These are phyloP conservation scores for Sarocladiaceae sp. DNA, from an alignment of 2,329 filamentous ascomycete species.

Conservation along the genomic window DNA sequence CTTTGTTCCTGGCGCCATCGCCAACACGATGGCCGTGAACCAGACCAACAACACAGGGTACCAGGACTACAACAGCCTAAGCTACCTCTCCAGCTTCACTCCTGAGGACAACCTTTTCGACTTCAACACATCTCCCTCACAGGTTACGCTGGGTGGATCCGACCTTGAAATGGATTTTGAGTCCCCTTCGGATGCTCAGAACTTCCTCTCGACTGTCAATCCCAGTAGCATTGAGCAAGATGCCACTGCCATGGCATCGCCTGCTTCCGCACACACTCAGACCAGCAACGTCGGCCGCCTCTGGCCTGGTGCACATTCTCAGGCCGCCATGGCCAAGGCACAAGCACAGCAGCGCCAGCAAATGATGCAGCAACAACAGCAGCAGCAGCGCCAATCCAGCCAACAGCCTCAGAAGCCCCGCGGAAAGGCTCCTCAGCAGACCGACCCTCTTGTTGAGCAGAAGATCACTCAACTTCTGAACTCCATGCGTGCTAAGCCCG, in stretches of 20 bases:
- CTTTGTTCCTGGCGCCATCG: constrained; percentile 76
- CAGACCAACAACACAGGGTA: constrained; percentile 51
- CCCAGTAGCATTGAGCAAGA: constrained; percentile 65
- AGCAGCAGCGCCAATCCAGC: constrained; percentile 43
- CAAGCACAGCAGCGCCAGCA: constrained; percentile 63
- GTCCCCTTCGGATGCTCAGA: constrained; percentile 44
- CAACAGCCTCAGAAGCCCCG: constrained; percentile 36
- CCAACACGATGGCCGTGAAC: constrained; percentile 73
- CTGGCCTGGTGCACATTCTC: constrained; percentile 91
- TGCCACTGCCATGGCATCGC: constrained; percentile 40
- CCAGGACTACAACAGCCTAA: constrained; percentile 40
- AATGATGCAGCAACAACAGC: constrained; percentile 44
- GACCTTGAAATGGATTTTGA: constrained; percentile 60
- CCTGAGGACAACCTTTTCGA: constrained; percentile 63
- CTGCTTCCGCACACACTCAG: constrained; percentile 32
- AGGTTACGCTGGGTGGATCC: constrained; percentile 48
- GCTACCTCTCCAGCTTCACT: constrained; percentile 50
- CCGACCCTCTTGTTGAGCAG: constrained; percentile 75
- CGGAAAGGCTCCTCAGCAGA: constrained; percentile 43
- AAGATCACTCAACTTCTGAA: constrained; percentile 90
- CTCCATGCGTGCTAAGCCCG: constrained; percentile 76
- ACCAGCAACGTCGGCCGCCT: constrained; percentile 62
- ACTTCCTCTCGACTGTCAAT: constrained; percentile 64
- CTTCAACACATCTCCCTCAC: constrained; percentile 62
- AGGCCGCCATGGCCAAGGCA: constrained; percentile 72